Percentiles rank a stretch among this genome's conserved stretches.
These are phyloP conservation scores for Raphidocelis subcapitata DNA, from an alignment of 139 green algal genomes.

Conservation along the genomic window DNA sequence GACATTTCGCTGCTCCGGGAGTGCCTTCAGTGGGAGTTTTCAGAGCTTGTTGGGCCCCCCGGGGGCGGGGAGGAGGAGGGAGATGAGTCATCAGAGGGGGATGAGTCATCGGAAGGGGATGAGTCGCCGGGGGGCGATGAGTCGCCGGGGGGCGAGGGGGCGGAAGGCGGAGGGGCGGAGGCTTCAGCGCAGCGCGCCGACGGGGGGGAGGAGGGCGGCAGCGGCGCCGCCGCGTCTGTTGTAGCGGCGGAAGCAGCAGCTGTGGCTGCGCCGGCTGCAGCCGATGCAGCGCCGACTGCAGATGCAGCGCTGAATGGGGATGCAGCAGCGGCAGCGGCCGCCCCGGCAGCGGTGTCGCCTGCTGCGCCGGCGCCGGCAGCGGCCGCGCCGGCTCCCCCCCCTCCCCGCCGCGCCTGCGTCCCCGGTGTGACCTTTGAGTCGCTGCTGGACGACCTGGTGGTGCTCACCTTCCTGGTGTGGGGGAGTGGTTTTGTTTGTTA, in stretches of 20 bases:
- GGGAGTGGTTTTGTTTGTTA: neutral
- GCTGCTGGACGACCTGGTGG: constrained; percentile 87
- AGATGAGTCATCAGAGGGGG: neutral
- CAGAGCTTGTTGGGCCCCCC: constrained; percentile 35
- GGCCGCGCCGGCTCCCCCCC: neutral
- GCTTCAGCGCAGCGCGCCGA: neutral
- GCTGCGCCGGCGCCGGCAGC: neutral
- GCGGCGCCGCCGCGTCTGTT: neutral
- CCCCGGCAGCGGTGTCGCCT: neutral
- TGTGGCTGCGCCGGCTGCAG: constrained; percentile 1
- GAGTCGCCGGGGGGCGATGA: neutral
- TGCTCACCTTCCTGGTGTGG: constrained; percentile 87
- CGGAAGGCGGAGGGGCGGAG: neutral
- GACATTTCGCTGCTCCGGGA: constrained; percentile 73
- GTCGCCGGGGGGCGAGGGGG: neutral
- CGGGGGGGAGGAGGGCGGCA: neutral
- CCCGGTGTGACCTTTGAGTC: constrained; percentile 56
- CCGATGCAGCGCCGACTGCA: neutral
- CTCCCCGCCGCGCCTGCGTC: no score
- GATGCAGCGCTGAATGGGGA: neutral
- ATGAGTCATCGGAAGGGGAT: neutral
- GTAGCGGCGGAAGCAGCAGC: neutral
- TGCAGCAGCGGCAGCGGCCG: neutral
- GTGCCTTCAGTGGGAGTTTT: constrained; percentile 79
- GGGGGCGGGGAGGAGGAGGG: neutral